Conservation (phyloP, 345 rosid species). For the Aquilaria sinensis region DNA sequence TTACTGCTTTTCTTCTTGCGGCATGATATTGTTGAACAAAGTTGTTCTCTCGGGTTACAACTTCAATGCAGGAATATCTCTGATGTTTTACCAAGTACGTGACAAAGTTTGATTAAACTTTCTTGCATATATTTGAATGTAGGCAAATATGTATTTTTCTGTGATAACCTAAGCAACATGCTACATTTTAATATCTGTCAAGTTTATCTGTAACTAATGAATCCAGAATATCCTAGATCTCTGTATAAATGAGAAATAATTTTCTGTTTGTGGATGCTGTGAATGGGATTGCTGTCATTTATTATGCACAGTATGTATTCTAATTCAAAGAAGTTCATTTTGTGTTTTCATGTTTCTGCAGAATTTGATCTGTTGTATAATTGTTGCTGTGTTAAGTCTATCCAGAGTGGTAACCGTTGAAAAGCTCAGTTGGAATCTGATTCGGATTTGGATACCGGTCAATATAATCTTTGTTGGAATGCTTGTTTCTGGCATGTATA, state of each 20-base stretch:
- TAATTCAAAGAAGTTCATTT: neutral
- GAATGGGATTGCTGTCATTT: no score
- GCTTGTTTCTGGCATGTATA: conserved; percentile 91
- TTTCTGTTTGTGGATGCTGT: neutral
- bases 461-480: conserved; percentile 88
- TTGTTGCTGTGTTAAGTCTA: conserved; percentile 47
- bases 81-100: conserved; percentile 90
- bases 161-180: neutral
- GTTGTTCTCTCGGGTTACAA: conserved; percentile 68
- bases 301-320: no score
- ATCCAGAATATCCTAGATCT: conserved; percentile 1
- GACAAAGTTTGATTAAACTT: neutral
- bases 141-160: neutral
- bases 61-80: conserved; percentile 71
- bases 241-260: neutral
- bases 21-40: conserved; percentile 89
- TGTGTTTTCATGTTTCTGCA: conserved; percentile 29
- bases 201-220: neutral
- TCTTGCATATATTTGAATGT: neutral
- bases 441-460: conserved; percentile 86
- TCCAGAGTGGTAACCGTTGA: conserved; percentile 62
- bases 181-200: no score
- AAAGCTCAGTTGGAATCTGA: conserved; percentile 76
- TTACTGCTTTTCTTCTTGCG: conserved; percentile 85
- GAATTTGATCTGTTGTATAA: conserved; percentile 72